Percentiles rank a stretch among this genome's conserved stretches.
Evolutionary conservation across 306 rosid species (phyloP).

Genomic region (Citrullus colocynthis): DNA sequence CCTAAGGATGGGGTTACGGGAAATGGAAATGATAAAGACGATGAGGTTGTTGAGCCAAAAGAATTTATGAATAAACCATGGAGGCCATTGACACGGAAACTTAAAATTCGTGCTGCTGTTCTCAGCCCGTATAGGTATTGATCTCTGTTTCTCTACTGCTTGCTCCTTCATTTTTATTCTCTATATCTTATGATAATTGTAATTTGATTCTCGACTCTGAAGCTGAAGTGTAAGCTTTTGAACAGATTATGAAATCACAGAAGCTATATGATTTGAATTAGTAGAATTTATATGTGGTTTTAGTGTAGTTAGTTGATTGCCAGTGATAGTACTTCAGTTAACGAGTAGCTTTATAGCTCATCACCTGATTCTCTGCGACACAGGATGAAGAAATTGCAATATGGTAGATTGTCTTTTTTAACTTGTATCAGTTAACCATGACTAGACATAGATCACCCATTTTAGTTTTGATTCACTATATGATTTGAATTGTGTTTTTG

Average conservation of each 20-base stretch:
- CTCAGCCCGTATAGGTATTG: slow-evolving; percentile 81
- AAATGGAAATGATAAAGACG: slow-evolving; percentile 35
- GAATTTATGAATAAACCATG: slow-evolving; percentile 66
- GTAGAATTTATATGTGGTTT: background rate
- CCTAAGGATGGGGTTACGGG: slow-evolving; percentile 70
- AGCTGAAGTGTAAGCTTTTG: background rate
- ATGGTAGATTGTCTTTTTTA: background rate
- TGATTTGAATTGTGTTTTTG: slow-evolving; percentile 1
- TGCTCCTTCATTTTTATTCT: background rate
- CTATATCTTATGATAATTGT: background rate
- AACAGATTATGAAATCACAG: background rate
- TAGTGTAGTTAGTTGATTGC: background rate
- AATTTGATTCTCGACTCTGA: background rate
- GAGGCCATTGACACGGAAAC: slow-evolving; percentile 84
- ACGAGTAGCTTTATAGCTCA: background rate
- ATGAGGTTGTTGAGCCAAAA: slow-evolving; percentile 39
- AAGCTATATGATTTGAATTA: background rate
- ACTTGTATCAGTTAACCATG: background rate
- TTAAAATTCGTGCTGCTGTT: slow-evolving; percentile 84
- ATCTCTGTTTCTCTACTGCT: background rate
- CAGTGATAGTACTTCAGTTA: background rate
- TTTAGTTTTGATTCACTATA: background rate
- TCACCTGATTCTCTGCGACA: background rate
- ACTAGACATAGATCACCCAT: background rate
- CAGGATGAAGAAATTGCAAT: background rate